Evolutionary conservation across 2,329 filamentous ascomycete genomes (phyloP), one percentile per base, ranked within the genome.

Genomic region (Fonsecaea multimorphosa): DNA sequence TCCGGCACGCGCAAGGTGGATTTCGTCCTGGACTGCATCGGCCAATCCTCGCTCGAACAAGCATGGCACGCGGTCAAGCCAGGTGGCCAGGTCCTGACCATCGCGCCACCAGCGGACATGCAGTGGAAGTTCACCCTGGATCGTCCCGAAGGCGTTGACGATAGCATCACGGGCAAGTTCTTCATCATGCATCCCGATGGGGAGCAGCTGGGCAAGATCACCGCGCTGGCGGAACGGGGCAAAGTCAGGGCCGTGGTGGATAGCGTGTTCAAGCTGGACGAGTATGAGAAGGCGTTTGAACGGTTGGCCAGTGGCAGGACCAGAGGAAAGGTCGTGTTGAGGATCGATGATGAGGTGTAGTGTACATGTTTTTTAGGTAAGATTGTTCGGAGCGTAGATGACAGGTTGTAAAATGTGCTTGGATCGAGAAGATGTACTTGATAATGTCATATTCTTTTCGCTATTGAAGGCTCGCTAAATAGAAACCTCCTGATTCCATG

Each of bases 1-100:
- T 71, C 70, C 5, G n/a, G n/a, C n/a, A 56, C 40, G 2, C 68
- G 68, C 4, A 74, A 76, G 61, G 78, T 81, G 27, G 81, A 83
- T 70, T 59, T 83, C 4, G 77, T 82, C 12, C 64, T 83, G 61
- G 81, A 83, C 71, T 79, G 76, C 56, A 74, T 80, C 40, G 82
- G 82, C 7, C 75, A 79, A 11, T 73, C 74, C 62, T 75, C 77
- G 2, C 70, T 82, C 8, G 72, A 72, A n/a, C 79, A 81, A 70
- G 76, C 78, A 0, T 83, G 80, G 81, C 79, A 75, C 68, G 72
- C 71, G 57, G 75, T 79, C 1, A 78, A 76, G 63, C 74, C 77
- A 31, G 71, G 70, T 2, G 79, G 80, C 0, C 72, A 69, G 24
- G 52, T 82, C 22, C 68, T 81, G 27, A 80, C 78, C 70, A 80